Evolutionary conservation across 148 eudicot species (phyloP).

Genomic region (Rheum nobile): DNA sequence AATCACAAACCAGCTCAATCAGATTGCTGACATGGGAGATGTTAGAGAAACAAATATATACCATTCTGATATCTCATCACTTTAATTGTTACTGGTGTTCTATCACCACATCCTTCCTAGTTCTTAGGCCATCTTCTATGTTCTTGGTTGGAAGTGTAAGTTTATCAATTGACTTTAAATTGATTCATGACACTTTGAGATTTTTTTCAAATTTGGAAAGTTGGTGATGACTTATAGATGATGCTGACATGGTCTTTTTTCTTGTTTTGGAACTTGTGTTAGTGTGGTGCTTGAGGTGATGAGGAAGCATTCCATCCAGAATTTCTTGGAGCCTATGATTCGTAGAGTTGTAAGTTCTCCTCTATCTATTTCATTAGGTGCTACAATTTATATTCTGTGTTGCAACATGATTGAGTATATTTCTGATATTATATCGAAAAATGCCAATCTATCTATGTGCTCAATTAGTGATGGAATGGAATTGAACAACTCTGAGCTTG

Average conservation of each 20-base stretch:
- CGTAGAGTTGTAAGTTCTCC: slow-evolving; percentile 57
- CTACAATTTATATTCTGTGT: neutral
- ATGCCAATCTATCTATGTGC: neutral
- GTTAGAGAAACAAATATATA: no score
- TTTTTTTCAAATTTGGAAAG: neutral
- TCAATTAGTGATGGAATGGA: neutral
- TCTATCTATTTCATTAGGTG: neutral
- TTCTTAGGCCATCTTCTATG: neutral
- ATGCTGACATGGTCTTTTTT: neutral
- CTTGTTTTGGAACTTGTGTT: slow-evolving; percentile 4
- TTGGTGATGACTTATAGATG: neutral
- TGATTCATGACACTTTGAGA: neutral
- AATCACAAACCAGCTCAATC: no score
- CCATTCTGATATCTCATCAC: no score
- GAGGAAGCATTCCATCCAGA: slow-evolving; percentile 35
- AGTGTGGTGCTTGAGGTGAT: slow-evolving; percentile 60
- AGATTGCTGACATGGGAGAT: no score
- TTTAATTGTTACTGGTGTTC: neutral
- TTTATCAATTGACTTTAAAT: neutral
- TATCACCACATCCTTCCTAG: no score
- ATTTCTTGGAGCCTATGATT: slow-evolving; percentile 34
- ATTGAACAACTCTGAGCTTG: neutral
- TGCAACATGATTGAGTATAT: neutral
- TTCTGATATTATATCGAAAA: neutral
- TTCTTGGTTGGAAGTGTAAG: neutral